Conservation (phyloP, 768 basidiomycete species). For the Flagelloscypha sp. region DNA sequence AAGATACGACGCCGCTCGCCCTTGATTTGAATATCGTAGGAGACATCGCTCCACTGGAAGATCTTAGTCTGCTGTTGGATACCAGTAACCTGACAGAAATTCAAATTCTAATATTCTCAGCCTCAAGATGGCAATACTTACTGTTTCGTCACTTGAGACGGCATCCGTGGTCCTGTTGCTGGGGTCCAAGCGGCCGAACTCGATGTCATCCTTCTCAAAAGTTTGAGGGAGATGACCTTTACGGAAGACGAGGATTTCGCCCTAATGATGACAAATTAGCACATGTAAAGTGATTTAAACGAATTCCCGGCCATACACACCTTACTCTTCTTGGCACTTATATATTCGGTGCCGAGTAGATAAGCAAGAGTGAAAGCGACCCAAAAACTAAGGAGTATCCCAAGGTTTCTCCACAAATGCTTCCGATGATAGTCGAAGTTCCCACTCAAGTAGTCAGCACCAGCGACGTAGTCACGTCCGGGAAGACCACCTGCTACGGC, state of each 20-base stretch:
- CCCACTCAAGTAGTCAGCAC: slow-evolving; percentile 38
- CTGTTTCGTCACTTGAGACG: no score
- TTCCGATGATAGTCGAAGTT: slow-evolving; percentile 29
- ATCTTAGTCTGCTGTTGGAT: slow-evolving; percentile 20
- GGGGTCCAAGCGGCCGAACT: no score
- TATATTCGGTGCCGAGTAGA: slow-evolving; percentile 28
- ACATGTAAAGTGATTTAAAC: no score
- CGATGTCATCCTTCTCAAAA: no score
- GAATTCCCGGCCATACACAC: no score
- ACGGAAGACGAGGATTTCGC: slow-evolving; percentile 21
- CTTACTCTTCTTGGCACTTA: slow-evolving; percentile 19
- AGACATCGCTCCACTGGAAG: slow-evolving; percentile 39
- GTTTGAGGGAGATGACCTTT: slow-evolving; percentile 15
- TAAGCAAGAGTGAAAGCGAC: slow-evolving; percentile 27
- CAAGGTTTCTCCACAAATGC: slow-evolving; percentile 36
- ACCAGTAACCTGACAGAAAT: no score
- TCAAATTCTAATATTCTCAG: no score
- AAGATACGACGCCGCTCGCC: slow-evolving; percentile 22
- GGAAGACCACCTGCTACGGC: slow-evolving; percentile 39
- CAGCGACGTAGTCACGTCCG: slow-evolving; percentile 36
- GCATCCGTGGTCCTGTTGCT: no score
- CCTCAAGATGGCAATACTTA: no score
- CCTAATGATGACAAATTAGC: no score
- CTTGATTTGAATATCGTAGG: slow-evolving; percentile 28
- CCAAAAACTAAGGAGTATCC: slow-evolving; percentile 39